Conservation (phyloP, 495 filamentous ascomycete genomes). For the Corynascus novoguineensis region DNA sequence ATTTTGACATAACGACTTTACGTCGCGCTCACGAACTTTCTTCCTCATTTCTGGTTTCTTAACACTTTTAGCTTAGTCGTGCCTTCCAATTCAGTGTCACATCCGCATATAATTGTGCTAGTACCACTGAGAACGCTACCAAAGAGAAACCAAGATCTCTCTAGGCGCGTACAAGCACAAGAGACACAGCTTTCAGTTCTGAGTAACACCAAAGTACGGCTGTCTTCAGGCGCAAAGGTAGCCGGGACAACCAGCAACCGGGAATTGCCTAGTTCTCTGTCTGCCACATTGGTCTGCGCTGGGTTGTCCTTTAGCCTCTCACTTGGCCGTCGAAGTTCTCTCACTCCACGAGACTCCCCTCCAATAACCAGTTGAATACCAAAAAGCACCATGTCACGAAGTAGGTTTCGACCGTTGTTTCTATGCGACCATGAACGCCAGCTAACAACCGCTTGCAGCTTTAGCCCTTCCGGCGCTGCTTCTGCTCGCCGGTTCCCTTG, state of each 20-base stretch:
- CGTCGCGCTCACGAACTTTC: background rate
- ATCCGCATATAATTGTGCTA: background rate
- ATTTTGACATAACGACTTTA: background rate
- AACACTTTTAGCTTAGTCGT: background rate
- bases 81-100: background rate
- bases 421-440: background rate
- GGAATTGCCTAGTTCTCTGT: background rate
- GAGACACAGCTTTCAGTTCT: background rate
- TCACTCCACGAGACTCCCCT: too few species aligned
- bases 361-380: background rate
- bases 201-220: background rate
- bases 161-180: background rate
- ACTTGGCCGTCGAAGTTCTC: background rate
- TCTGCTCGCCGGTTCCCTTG: conserved; percentile 65
- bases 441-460: conserved; percentile 20
- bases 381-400: conserved; percentile 8
- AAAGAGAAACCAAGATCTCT: background rate
- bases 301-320: background rate
- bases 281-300: background rate
- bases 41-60: background rate
- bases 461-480: conserved; percentile 57
- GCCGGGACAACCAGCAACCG: background rate
- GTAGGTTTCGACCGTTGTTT: background rate
- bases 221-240: background rate
- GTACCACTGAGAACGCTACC: background rate